Evolutionary conservation across 192 early-diverging fungal species (phyloP), one percentile per base, ranked within the genome.

Genomic region (Backusella morwellensis): DNA sequence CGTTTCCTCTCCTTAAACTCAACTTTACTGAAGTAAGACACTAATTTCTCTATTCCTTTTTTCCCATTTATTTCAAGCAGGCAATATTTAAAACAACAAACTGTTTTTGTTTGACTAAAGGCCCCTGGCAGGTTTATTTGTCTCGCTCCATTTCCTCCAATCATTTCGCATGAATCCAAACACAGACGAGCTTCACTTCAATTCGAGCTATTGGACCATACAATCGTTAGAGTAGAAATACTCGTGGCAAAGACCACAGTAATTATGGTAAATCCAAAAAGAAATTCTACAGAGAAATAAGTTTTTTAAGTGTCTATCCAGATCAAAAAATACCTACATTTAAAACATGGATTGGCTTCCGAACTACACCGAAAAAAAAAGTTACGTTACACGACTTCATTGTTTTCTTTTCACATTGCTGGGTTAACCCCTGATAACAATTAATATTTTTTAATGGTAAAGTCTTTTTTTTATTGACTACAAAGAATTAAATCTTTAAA

Each of bases 401-500:
- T 63, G 26, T 63, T 26, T 63, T 59, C 23, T 26, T 63, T 63
- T 63, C 56, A 63, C 56, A 63, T 63, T 63, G 56, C 56, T 29
- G 26, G 56, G 56, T n/a, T 50, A 50, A 50, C 56, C 56, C 56
- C 56, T 63, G 56, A 63, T 29, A 12, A 54, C 19, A 7, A 23
- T 11, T 26, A 63, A 59, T 59, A 23, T 63, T 63, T 63, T 63
- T 63, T 14, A n/a, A 29, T 63, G 21, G 56, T 12, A 23, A 29
- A 29, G 56, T 29, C 21, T 29, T 63, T 63, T 63, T 63, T 63
- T 63, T 63, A 63, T 63, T 63, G 56, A 63, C 56, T 23, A 63
- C 56, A 63, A 63, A 63, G 56, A 63, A 63, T 12, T 63, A 14
- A 63, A 63, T 63, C 56, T 63, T 63, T 63, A 63, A 63, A 63